Base-by-base conservation (phyloP, 2,329 filamentous ascomycete genomes). In the Cryoendolithus antarcticus region DNA sequence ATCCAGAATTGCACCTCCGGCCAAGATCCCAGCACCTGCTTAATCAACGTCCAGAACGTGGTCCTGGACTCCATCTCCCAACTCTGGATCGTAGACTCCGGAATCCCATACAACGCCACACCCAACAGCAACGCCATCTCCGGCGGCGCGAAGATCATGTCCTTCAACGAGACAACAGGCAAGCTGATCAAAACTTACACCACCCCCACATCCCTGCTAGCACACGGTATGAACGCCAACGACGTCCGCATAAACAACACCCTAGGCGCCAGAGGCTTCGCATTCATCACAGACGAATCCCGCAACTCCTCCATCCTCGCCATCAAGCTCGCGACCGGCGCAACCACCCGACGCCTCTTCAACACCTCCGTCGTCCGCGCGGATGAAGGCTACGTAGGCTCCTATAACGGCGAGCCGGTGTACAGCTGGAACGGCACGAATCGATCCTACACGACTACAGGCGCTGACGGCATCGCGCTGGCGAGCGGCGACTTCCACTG, bases 41-140 rank as follows among this genome's bases (percentile, higher is more conserved):
- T 66, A 50, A 56, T 65, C 50, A 66, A 66, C 38, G 60, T 65
- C 3, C 63, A 65, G 45, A 66, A 65, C 35, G 53, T 65, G n/a
- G 58, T 66, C 6, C 53, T 63, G 8, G 63, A 65, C 40, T 54
- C 56, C 4, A 41, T 55, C 7, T 55, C 57, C 12, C 56, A 59
- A 31, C 49, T 66, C 8, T 66, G 62, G 61, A 49, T 64, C 4
- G 53, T 66, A 9, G 63, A 66, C 43, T 61, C 51, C 27, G 63
- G 63, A 2, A 62, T 65, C 32, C 52, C 54, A 8, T 53, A 54
- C 27, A 32, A 43, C 35, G 39, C 40, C 8, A 37, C 38, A 27
- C 32, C 28, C 10, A 53, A 55, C 6, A 49, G 48, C 40, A 47
- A 44, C 39, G 54, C 62, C 2, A 35, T 57, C 0, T 48, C 53